These are phyloP conservation scores for Dalbergia cultrata DNA, from an alignment of 306 rosid genomes.

Conservation along the genomic window DNA sequence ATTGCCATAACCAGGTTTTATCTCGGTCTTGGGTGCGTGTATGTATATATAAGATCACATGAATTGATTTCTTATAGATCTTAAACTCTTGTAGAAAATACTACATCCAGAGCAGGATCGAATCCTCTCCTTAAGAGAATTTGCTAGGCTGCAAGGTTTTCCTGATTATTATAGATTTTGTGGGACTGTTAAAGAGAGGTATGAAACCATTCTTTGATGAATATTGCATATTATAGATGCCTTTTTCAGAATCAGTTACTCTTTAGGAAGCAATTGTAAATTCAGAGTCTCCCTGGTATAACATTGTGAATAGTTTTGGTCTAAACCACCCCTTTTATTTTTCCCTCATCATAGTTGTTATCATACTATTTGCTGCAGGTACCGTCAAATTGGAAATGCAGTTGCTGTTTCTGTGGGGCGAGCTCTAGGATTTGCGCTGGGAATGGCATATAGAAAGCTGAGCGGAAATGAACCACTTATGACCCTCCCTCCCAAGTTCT, in stretches of 20 bases:
- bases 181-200: constrained; percentile 85
- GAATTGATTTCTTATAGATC: constrained; percentile 35
- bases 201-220: constrained; percentile 32
- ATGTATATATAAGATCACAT: constrained; percentile 5
- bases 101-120: constrained; percentile 96
- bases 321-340: background rate
- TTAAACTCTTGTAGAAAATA: constrained; percentile 57
- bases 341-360: background rate
- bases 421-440: constrained; percentile 82
- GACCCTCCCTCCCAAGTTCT: constrained; percentile 76
- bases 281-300: background rate
- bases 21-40: constrained; percentile 39
- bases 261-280: background rate
- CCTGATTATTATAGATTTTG: constrained; percentile 84
- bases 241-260: constrained; percentile 1
- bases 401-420: constrained; percentile 80
- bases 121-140: constrained; percentile 75
- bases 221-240: background rate
- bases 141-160: constrained; percentile 93
- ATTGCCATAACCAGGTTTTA: constrained; percentile 74
- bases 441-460: constrained; percentile 70
- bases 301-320: background rate
- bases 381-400: constrained; percentile 92
- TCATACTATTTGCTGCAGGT: constrained; percentile 56
- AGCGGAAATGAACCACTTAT: constrained; percentile 63